Conservation (phyloP, 371 early-diverging fungal species). For the Nosema muscidifuracis region DNA sequence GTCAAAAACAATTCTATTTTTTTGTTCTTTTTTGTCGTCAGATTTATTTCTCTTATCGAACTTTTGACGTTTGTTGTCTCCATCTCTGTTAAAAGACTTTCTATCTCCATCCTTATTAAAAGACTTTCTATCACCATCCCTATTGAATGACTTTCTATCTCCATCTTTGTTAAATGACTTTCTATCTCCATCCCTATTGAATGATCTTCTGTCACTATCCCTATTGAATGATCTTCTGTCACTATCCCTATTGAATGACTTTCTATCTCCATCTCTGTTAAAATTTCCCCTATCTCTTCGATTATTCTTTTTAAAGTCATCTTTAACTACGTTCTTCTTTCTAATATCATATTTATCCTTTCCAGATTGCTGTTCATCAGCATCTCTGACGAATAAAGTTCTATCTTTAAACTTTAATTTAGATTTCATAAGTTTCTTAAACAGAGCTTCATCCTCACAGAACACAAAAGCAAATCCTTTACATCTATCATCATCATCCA, state of each 20-base stretch:
- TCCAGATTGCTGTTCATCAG: constrained; percentile 12
- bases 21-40: background rate
- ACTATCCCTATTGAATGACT: background rate
- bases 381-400: constrained; percentile 44
- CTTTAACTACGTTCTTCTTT: constrained; percentile 1
- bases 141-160: background rate
- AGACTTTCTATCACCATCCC: background rate
- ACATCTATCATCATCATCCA: constrained; percentile 49
- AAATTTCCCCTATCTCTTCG: background rate
- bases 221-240: background rate
- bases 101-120: too few relatives aligned
- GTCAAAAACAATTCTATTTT: constrained; percentile 29
- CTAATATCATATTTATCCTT: constrained; percentile 31
- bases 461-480: constrained; percentile 58
- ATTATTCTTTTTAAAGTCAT: background rate
- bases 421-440: constrained; percentile 43
- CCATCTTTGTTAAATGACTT: background rate
- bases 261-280: background rate
- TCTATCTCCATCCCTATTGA: background rate
- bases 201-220: background rate
- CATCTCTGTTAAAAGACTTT: background rate
- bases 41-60: background rate
- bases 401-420: constrained; percentile 57
- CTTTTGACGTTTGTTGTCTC: background rate
- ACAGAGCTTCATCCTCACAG: constrained; percentile 26